These are phyloP conservation scores for Beauveria bassiana DNA, from an alignment of 2,329 filamentous ascomycete species.

Conservation along the genomic window DNA sequence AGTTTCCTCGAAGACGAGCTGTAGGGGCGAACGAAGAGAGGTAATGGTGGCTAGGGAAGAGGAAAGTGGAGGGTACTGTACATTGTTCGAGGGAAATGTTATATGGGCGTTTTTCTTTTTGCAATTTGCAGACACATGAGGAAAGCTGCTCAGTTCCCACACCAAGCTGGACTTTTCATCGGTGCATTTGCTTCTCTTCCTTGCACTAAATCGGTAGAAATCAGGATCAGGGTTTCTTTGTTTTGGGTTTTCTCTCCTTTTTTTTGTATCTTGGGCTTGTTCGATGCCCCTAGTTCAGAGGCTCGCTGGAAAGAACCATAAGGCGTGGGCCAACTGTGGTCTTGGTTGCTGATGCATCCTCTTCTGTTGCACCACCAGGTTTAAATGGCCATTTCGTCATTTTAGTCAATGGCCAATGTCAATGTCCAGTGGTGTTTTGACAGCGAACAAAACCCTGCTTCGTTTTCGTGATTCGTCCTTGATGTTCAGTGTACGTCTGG, in stretches of 20 bases:
- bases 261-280: neutral
- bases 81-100: conserved; percentile 4
- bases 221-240: neutral
- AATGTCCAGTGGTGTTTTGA: neutral
- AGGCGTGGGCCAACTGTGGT: neutral
- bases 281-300: neutral
- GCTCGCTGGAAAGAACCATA: neutral
- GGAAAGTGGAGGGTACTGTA: neutral
- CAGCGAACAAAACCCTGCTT: neutral
- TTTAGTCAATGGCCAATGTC: neutral
- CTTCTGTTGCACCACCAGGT: neutral
- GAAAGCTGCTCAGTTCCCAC: neutral
- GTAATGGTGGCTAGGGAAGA: neutral
- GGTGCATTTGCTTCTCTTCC: neutral
- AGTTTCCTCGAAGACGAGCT: conserved; percentile 87
- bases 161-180: neutral
- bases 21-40: conserved; percentile 22
- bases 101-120: conserved; percentile 4
- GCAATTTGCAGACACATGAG: neutral
- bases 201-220: neutral
- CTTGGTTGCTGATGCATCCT: neutral
- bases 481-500: neutral
- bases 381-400: neutral
- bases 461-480: neutral
- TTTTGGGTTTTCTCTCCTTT: neutral